phyloP scores from a whole-genome alignment of 1,284 basidiomycete genomes.

The Apiotrichum sp. region DNA sequence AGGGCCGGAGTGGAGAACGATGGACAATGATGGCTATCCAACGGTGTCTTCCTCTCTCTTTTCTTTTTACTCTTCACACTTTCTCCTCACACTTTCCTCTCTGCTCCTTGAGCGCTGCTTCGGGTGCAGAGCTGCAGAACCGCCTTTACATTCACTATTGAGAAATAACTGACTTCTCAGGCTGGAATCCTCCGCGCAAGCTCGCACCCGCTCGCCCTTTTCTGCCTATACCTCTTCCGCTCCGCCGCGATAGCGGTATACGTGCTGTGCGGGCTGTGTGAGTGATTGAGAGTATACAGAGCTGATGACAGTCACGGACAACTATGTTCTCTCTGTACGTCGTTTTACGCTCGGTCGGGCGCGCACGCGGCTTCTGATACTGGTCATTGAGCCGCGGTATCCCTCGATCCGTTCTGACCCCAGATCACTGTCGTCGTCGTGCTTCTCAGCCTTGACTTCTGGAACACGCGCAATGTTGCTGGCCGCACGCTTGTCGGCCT shows the following conservation, averaged over 20 bases:
- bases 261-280: slow-evolving; percentile 65
- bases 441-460: slow-evolving; percentile 88
- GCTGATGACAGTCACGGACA: slow-evolving; percentile 59
- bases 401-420: slow-evolving; percentile 1
- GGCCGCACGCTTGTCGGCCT: slow-evolving; percentile 84
- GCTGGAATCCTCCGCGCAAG: slow-evolving; percentile 54
- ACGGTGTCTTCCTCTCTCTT: too few species aligned
- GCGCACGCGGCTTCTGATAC: too few species aligned
- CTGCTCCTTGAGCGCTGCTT: too few species aligned
- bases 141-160: too few species aligned
- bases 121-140: too few species aligned
- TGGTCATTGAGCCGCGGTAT: too few species aligned
- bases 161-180: slow-evolving; percentile 20
- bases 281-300: slow-evolving; percentile 12
- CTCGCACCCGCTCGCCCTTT: slow-evolving; percentile 73
- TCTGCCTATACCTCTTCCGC: slow-evolving; percentile 80
- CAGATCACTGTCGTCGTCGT: slow-evolving; percentile 88
- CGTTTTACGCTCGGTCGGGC: neutral
- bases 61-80: too few species aligned
- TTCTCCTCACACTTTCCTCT: too few species aligned
- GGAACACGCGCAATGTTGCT: slow-evolving; percentile 93
- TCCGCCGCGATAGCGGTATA: slow-evolving; percentile 78
- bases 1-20: neutral
- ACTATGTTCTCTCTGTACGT: slow-evolving; percentile 76
- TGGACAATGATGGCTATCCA: too few species aligned